Evolutionary conservation across 2,329 filamentous ascomycete genomes (phyloP), one percentile per base, ranked within the genome.

Genomic region (Aspergillus costaricaensis): DNA sequence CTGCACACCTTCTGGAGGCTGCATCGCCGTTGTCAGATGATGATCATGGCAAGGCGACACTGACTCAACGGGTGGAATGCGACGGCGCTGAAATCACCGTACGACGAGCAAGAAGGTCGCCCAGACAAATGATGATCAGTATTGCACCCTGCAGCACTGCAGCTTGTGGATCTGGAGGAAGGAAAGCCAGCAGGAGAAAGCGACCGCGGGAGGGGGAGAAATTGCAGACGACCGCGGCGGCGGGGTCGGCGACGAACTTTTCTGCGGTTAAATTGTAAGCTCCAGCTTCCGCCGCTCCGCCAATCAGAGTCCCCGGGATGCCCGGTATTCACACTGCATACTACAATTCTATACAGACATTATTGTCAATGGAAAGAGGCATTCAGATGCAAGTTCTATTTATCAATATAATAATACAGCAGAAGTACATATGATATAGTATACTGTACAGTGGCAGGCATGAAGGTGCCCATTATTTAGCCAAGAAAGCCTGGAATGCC

Each of bases 401-500:
- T 23, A 23, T 44, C 41, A 44, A 44, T 21, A 55, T 47, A 59
- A 48, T 38, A 38, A 56, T 52, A 63, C 32, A 61, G 43, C 21
- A 47, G 32, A 36, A 36, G 32, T 5, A 25, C 8, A 23, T 36
- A 17, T 32, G 27, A 23, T 53, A 62, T 51, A 49, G 36, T 44
- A 49, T 55, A 61, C 19, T 58, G 19, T 49, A 51, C 55, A 43
- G 39, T 32, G 49, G 8, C 47, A 30, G 36, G 44, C 44, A 49
- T 15, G 61, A 36, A 32, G 3, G 1, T 6, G 32, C 32, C 32
- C 10, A 36, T 38, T 70, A 93, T 77, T 95, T 96, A 0, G 92
- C 85, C 74, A 99, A 77, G 75, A 99, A 99, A 67, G 88, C 91
- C 77, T 99, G 95, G 74, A 98, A 99, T 3, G 93, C 92, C 67